Percentiles rank a stretch among this genome's conserved stretches.
Evolutionary conservation across 192 early-diverging fungal species (phyloP).

Genomic region (Coemansia asiatica): DNA sequence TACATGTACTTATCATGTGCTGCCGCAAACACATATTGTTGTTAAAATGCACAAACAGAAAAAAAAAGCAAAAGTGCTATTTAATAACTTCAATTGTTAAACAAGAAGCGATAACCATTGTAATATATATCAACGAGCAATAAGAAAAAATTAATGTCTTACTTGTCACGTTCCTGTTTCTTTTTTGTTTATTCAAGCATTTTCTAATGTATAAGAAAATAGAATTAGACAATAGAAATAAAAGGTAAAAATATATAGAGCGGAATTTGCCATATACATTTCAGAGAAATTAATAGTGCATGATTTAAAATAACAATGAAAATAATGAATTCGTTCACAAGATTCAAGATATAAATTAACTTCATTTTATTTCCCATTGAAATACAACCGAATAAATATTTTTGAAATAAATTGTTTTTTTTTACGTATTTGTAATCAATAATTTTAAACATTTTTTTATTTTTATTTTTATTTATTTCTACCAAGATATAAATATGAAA

Average conservation of each 20-base stretch:
- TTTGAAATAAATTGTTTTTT: not conserved
- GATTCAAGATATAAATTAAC: not conserved
- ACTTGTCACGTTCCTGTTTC: not conserved
- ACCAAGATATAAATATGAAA: too few species aligned
- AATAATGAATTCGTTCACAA: not conserved
- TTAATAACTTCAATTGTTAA: too few species aligned
- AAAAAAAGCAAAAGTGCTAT: too few species aligned
- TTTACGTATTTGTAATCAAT: not conserved
- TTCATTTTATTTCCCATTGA: not conserved
- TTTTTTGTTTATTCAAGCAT: not conserved
- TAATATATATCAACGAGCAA: not conserved
- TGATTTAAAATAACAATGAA: not conserved
- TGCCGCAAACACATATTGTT: not conserved
- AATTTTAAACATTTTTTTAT: not conserved
- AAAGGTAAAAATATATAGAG: too few species aligned
- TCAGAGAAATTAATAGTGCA: too few species aligned
- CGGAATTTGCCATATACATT: too few species aligned
- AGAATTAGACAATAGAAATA: not conserved
- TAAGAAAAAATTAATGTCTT: not conserved
- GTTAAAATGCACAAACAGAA: not conserved
- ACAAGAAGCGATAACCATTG: not conserved
- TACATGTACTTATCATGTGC: not conserved
- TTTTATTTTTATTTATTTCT: not conserved
- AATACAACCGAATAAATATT: not conserved
- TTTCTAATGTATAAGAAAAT: not conserved